Percentiles rank a stretch among this genome's conserved stretches.
phyloP scores from a whole-genome alignment of 148 eudicot genomes.

The Camellia sinensis region DNA sequence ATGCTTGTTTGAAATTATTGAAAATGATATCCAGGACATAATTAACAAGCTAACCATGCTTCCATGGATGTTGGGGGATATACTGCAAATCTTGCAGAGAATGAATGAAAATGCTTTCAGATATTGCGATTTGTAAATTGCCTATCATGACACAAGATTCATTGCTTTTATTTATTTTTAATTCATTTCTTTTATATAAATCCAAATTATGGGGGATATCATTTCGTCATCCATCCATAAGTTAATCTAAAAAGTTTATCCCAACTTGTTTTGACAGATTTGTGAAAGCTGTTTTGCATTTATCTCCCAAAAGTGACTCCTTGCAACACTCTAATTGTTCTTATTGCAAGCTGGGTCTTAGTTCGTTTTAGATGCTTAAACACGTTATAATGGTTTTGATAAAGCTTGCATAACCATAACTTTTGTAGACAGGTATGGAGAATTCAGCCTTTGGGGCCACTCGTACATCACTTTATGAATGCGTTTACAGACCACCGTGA shows the following conservation, averaged over 20 bases:
- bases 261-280: neutral
- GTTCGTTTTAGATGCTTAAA: neutral
- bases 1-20: neutral
- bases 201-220: no score
- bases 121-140: no score
- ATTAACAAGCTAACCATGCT: neutral
- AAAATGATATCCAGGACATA: neutral
- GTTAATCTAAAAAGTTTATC: neutral
- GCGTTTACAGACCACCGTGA: slow-evolving; percentile 99
- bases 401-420: slow-evolving; percentile 5
- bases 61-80: no score
- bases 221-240: neutral
- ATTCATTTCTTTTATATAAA: no score
- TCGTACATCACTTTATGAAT: slow-evolving; percentile 87
- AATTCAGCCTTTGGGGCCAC: slow-evolving; percentile 86
- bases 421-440: slow-evolving; percentile 79
- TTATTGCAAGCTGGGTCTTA: neutral
- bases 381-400: neutral
- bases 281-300: neutral
- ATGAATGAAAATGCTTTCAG: no score
- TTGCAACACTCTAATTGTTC: neutral
- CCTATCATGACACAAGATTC: no score
- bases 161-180: no score
- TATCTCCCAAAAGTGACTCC: neutral
- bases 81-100: no score